Conservation (phyloP, 192 early-diverging fungal species). For the Coemansia sp. region DNA sequence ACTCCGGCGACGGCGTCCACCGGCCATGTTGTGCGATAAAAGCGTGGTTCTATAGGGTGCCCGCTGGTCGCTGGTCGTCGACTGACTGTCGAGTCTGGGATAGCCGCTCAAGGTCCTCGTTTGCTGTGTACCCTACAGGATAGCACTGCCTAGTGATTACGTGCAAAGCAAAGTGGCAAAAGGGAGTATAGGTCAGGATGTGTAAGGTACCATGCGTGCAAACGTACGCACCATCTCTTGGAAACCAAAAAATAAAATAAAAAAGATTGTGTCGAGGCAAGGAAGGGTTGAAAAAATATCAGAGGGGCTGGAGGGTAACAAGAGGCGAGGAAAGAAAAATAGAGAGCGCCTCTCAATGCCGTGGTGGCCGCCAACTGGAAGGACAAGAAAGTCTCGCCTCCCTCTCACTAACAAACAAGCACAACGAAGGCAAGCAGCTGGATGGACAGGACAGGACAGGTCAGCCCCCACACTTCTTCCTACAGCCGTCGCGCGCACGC, state of each 20-base stretch:
- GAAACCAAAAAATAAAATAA: neutral
- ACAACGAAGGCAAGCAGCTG: neutral
- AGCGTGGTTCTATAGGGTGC: neutral
- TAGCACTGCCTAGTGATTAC: neutral
- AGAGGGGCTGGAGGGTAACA: neutral
- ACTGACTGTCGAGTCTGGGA: neutral
- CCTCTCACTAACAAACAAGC: conserved; percentile 1
- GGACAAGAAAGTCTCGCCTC: neutral
- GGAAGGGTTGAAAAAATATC: neutral
- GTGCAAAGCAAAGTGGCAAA: neutral
- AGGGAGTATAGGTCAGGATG: neutral
- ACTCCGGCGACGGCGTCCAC: conserved; percentile 27
- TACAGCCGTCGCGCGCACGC: no score
- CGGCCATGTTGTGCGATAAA: conserved; percentile 8
- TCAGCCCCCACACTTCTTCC: neutral
- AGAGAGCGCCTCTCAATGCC: neutral
- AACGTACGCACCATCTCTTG: conserved; percentile 1
- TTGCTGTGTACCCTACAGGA: neutral
- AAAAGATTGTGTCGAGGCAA: neutral
- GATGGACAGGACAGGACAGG: conserved; percentile 5
- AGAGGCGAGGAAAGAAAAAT: neutral
- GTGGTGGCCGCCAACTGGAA: no score
- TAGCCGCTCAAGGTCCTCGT: neutral
- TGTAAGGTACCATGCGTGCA: neutral
- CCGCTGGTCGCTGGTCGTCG: neutral